A percentile compares a stretch with the other conserved stretches of the same genome.
These are phyloP conservation scores for Aspergillus pseudoglaucus DNA, from an alignment of 2,329 filamentous ascomycete species.

Conservation along the genomic window DNA sequence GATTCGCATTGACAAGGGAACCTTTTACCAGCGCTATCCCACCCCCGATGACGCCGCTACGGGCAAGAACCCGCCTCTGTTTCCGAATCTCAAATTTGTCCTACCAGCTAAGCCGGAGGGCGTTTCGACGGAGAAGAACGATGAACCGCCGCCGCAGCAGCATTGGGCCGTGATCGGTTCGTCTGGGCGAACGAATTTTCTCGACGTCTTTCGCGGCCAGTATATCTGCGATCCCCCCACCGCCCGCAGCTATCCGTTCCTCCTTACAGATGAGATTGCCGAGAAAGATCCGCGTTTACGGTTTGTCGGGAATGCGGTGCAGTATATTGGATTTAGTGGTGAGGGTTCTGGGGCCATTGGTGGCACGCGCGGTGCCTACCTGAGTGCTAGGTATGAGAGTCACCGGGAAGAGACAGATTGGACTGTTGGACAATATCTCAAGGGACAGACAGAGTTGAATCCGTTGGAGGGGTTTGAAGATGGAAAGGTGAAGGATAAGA, in stretches of 20 bases:
- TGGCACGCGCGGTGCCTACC: slow-evolving; percentile 62
- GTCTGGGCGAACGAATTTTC: slow-evolving; percentile 72
- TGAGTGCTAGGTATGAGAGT: slow-evolving; percentile 87
- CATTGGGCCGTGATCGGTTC: slow-evolving; percentile 83
- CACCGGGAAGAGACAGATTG: slow-evolving; percentile 81
- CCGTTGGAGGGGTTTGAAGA: slow-evolving; percentile 52
- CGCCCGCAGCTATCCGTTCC: slow-evolving; percentile 70
- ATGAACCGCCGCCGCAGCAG: slow-evolving; percentile 33
- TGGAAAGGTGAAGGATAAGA: slow-evolving; percentile 44
- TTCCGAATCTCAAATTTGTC: slow-evolving; percentile 62
- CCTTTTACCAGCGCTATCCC: slow-evolving; percentile 75
- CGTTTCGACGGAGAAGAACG: background rate
- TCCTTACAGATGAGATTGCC: slow-evolving; percentile 58
- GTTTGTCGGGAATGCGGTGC: slow-evolving; percentile 62
- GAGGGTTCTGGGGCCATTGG: slow-evolving; percentile 52
- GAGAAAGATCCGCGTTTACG: slow-evolving; percentile 46
- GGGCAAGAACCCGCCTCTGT: slow-evolving; percentile 64
- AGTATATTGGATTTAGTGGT: slow-evolving; percentile 84
- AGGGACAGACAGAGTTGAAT: slow-evolving; percentile 78
- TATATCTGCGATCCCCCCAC: slow-evolving; percentile 69
- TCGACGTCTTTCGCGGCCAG: slow-evolving; percentile 70
- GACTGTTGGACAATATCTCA: slow-evolving; percentile 71
- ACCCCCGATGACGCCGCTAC: slow-evolving; percentile 37
- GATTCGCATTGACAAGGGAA: slow-evolving; percentile 68
- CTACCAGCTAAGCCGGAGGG: slow-evolving; percentile 48